Evolutionary conservation across 2,329 filamentous ascomycete species (phyloP), one percentile per base, ranked within the genome.

Genomic region (Aspergillus chevalieri): DNA sequence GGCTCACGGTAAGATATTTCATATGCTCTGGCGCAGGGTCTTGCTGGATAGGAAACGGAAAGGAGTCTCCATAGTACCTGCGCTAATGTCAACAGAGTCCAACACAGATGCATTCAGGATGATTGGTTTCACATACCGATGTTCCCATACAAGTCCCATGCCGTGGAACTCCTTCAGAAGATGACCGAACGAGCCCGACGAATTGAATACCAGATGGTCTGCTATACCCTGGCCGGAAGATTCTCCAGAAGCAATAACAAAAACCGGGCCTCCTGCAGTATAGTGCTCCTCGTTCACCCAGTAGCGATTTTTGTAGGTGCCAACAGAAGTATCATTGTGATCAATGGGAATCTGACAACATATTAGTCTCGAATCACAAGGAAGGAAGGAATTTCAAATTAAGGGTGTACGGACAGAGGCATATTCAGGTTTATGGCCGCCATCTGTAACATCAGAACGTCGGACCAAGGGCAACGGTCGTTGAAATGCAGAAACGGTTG

Each of bases 251-350:
- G 78, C 73, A 54, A 74, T 77, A 6, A 77, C 56, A 52, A 74
- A 73, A 0, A 79, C 69, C 1, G 76, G 79, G 0, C 78, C 78
- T 15, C 79, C 78, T 10, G 77, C 68, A 53, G 76, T 72, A 58
- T 80, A 81, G 60, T 79, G 79, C 0, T 72, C 72, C 4, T 70
- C 67, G 53, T 78, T 78, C 43, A 80, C 76, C 57, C 76, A 80
- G 59, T 78, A 82, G 43, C 77, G 72, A 60, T 81, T 78, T 45
- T 70, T 70, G 59, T 80, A 81, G 1, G 77, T 81, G 15, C 66
- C 74, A 50, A 73, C 70, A 10, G 68, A 60, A 7, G 52, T 44
- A 45, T 65, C 51, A 6, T 58, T 52, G 43, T 68, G 65, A 44
- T 68, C 64, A 45, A 67, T 62, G 5, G 62, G 65, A 10, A 68